Evolutionary conservation across 2,329 filamentous ascomycete genomes (phyloP).

Genomic region (Talaromyces sp.): DNA sequence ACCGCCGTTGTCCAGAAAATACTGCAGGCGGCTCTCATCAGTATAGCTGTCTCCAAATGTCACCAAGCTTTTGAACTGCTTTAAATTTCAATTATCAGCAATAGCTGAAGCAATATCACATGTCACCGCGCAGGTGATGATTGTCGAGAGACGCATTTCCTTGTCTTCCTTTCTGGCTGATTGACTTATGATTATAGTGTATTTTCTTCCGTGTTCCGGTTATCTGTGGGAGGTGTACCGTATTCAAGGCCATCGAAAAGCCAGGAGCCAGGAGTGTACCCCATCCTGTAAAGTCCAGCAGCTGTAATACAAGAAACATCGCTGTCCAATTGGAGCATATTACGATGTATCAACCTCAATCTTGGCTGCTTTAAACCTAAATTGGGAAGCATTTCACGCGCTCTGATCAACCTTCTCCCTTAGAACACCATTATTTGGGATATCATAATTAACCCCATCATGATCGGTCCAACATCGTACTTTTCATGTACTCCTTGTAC

Average conservation of each 20-base stretch:
- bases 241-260: neutral
- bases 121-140: neutral
- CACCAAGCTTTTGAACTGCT: constrained; percentile 57
- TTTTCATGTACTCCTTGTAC: neutral
- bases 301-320: neutral
- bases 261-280: neutral
- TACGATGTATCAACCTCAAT: neutral
- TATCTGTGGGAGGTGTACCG: neutral
- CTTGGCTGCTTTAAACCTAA: neutral
- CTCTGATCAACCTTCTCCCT: neutral
- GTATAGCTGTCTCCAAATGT: constrained; percentile 73
- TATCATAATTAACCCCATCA: neutral
- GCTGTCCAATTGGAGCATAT: neutral
- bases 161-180: neutral
- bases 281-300: neutral
- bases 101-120: neutral
- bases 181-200: neutral
- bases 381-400: neutral
- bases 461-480: neutral
- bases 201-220: neutral
- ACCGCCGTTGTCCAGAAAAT: constrained; percentile 56
- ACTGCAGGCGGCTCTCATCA: constrained; percentile 61
- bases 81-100: constrained; percentile 21
- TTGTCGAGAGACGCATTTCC: neutral
- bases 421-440: neutral